A percentile compares a stretch with the other conserved stretches of the same genome.
phyloP scores from a whole-genome alignment of 2,329 filamentous ascomycete species.

The Fusarium annulatum region DNA sequence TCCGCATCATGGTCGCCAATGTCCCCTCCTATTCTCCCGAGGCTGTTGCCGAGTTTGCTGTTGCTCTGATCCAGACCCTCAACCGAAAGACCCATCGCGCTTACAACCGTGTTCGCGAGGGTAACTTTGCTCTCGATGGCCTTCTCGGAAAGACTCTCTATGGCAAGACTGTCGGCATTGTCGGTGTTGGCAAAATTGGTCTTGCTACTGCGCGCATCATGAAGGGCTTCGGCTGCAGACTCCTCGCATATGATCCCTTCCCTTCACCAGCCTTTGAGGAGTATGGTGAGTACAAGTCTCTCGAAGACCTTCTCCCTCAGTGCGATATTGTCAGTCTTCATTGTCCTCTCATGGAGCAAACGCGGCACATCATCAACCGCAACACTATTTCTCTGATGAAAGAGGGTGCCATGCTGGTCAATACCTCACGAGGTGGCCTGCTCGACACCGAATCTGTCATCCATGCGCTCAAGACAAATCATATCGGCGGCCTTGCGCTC shows the following conservation, averaged over 20 bases:
- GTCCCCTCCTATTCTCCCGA: slow-evolving; percentile 77
- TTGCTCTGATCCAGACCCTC: slow-evolving; percentile 74
- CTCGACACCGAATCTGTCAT: slow-evolving; percentile 71
- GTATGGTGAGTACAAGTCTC: slow-evolving; percentile 62
- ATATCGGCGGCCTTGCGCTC: slow-evolving; percentile 70
- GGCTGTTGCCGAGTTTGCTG: slow-evolving; percentile 75
- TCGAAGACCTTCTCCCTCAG: slow-evolving; percentile 64
- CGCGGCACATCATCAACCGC: slow-evolving; percentile 70
- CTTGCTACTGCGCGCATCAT: slow-evolving; percentile 70
- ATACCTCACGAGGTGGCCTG: slow-evolving; percentile 75
- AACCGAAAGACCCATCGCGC: slow-evolving; percentile 76
- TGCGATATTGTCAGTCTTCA: slow-evolving; percentile 74
- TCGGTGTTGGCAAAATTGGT: slow-evolving; percentile 75
- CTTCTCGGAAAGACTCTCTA: slow-evolving; percentile 70
- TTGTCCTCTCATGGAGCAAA: slow-evolving; percentile 71
- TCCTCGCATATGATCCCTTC: slow-evolving; percentile 71
- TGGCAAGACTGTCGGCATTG: slow-evolving; percentile 73
- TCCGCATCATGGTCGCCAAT: slow-evolving; percentile 71
- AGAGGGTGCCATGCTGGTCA: slow-evolving; percentile 69
- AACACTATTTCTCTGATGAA: slow-evolving; percentile 67
- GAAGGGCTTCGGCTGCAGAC: slow-evolving; percentile 71
- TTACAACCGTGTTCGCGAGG: slow-evolving; percentile 75
- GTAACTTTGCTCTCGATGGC: slow-evolving; percentile 74
- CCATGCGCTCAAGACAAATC: slow-evolving; percentile 68
- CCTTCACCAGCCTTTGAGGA: slow-evolving; percentile 60